Evolutionary conservation across 371 early-diverging fungal species (phyloP).

Genomic region (Mucor indicus): DNA sequence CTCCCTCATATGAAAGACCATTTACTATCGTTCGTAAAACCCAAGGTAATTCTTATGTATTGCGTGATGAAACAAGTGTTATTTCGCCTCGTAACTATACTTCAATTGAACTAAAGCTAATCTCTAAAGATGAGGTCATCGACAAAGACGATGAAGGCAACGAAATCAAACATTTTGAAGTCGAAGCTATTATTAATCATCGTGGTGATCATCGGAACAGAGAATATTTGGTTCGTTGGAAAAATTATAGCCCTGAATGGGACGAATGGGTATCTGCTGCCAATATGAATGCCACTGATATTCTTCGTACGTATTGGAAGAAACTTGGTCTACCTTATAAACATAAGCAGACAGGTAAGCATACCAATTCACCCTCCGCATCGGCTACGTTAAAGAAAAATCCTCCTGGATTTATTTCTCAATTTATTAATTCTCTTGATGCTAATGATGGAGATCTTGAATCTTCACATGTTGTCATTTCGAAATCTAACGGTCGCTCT

Average conservation of each 20-base stretch:
- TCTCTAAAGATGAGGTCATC: neutral
- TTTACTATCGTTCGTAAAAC: neutral
- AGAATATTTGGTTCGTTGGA: conserved; percentile 13
- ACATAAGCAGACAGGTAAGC: no score
- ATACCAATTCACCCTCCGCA: no score
- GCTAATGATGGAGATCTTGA: no score
- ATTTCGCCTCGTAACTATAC: neutral
- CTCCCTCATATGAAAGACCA: neutral
- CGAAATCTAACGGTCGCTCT: no score
- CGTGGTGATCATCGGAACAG: neutral
- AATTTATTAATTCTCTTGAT: no score
- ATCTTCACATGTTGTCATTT: no score
- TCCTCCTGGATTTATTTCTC: no score
- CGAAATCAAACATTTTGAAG: neutral
- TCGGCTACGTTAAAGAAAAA: no score
- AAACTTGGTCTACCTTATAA: no score
- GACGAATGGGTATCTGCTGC: conserved; percentile 10
- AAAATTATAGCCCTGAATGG: conserved; percentile 6
- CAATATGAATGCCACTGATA: conserved; percentile 1
- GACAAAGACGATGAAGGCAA: neutral
- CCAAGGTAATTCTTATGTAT: neutral
- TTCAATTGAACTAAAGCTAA: neutral
- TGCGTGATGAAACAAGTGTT: neutral
- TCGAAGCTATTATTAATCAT: conserved; percentile 4
- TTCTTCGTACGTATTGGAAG: conserved; percentile 2